Base-by-base conservation (phyloP, 768 basidiomycete genomes). In the Boletus barrowsii region DNA sequence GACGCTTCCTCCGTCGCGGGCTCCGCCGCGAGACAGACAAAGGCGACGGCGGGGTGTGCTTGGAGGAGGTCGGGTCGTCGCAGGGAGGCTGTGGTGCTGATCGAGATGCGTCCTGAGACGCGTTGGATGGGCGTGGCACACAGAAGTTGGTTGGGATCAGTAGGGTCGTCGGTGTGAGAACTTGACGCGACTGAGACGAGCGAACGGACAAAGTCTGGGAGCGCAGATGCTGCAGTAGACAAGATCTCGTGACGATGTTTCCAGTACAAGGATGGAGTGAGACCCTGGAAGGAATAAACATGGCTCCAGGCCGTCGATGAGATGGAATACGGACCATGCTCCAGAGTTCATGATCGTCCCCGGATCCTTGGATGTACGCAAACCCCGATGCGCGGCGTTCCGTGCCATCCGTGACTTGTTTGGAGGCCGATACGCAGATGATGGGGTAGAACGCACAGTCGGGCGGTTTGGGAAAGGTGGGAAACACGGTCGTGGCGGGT, bases 291-390 rank as follows among this genome's bases (percentile, higher is more conserved):
- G 11, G 33, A 20, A 35, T 35, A 10, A 20, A 2, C 30, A 22
- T 9, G 26, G 26, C 17, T 9, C 29, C 22, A 10, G 10, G 41
- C 10, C 5, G 13, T 33, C 4, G 14, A 6, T 30, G 46, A 49
- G 42, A 36, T 43, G 13, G 30, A 20, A 30, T 15, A 66, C 75
- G 30, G 51, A 89, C 90, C 82, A 82, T 81, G 29, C 86, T 80
- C 93, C 93, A 95, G 6, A 88, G 75, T 69, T 97, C 94, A 64
- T 95, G 92, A 62, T 98, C 96, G 63, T 98, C 96, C 0, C 94
- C 96, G 0, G 90, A 91, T 1, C 96, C 96, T 68, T 96, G 94
- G 9, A 98, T 82, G 66, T 98, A 98, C 20, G 84, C 76, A 66
- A 86, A 97, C 0, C 90, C 90, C n/a, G 75, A 71, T 10, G 75